phyloP scores from a whole-genome alignment of 371 early-diverging fungal genomes.

The Mucor racemosus region DNA sequence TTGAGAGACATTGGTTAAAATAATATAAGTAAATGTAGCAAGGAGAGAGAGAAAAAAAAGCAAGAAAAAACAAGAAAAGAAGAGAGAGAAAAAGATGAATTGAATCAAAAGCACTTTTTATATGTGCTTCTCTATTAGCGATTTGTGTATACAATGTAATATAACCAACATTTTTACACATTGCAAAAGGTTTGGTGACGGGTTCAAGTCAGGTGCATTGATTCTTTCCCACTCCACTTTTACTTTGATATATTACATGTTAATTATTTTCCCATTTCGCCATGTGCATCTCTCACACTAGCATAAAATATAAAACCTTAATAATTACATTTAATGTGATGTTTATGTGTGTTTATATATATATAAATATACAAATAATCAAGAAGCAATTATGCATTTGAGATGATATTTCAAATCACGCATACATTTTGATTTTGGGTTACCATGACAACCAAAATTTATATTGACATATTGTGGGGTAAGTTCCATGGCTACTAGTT shows the following conservation, averaged over 20 bases:
- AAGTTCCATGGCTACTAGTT: too few relatives aligned
- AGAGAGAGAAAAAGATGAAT: conserved; percentile 3
- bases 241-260: conserved; percentile 6
- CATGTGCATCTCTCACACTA: conserved; percentile 38
- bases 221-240: conserved; percentile 17
- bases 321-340: neutral
- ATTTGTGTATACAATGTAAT: conserved; percentile 1
- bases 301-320: neutral
- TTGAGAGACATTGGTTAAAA: conserved; percentile 33
- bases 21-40: conserved; percentile 4
- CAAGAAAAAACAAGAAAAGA: conserved; percentile 1
- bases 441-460: neutral
- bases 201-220: conserved; percentile 21
- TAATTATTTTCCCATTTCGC: conserved; percentile 5
- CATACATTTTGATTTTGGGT: neutral
- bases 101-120: neutral
- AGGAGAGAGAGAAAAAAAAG: conserved; percentile 9
- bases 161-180: neutral
- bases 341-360: neutral
- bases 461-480: too few relatives aligned
- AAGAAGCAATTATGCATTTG: neutral
- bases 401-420: neutral
- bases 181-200: conserved; percentile 13
- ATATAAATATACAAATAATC: neutral
- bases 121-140: neutral